Base-by-base conservation (phyloP, 2,329 filamentous ascomycete genomes). In the Diaporthe sp. region DNA sequence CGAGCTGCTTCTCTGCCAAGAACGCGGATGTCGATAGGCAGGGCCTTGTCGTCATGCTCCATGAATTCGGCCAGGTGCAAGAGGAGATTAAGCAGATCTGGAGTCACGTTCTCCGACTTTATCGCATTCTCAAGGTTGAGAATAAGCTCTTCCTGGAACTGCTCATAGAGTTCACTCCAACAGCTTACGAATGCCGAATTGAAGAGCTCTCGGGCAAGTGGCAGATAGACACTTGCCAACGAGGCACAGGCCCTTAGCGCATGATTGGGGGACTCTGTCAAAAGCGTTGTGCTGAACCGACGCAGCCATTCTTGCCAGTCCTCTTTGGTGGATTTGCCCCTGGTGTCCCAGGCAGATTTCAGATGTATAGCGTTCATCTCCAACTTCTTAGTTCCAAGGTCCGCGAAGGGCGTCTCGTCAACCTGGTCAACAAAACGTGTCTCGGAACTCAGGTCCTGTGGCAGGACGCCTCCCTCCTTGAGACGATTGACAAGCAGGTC, bases 231-330 rank as follows among this genome's bases (percentile, higher is more conserved):
- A 77, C 94, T 96, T 39, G 96, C 97, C 50, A 99, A 87, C 73
- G 94, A 94, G 51, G 96, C 97, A 81, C 97, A 99, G 56, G 97
- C 97, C 77, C 97, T 91, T 1, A 99, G 88, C 12, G 97, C 96
- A 80, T 98, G 97, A 77, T 98, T 98, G 4, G 97, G 97, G 2
- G 96, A 98, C 81, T 99, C 97, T 76, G 96, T 94, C 58, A 99
- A 88, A 10, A 99, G 88, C 72, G 98, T 97, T 44, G 98, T 96
- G 81, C 96, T 98, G 84, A 99, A 98, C 37, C 96, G 91, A 75
- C 97, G 92, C 84, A 99, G 95, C 97, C 97, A 99, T 83, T 99
- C 97, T 79, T 98, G 94, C 97, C 97, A 99, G 84, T 99, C 97
- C 81, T 99, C 97, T 79, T 96, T 95, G 13, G 97, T 99, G 0